Base-by-base conservation (phyloP, 2,329 filamentous ascomycete species). In the Lizonia empirigonia region DNA sequence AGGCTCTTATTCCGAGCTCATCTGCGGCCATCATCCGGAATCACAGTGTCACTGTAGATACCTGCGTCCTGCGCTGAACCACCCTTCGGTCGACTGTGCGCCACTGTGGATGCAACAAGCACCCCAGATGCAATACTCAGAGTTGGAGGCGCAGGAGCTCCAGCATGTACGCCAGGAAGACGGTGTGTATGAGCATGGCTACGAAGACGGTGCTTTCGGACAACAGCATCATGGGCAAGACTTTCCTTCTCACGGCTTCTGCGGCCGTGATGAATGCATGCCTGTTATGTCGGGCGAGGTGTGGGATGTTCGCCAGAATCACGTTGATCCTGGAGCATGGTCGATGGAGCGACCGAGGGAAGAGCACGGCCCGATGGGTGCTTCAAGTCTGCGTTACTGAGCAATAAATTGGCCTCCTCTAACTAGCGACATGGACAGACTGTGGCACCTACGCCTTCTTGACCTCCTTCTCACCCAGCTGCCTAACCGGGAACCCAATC, bases 401-500 rank as follows among this genome's bases (percentile, higher is more conserved):
- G n/a, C 7, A 5, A 29, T 13, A 13, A 13, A 13, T 2, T 29
- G 27, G 8, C 13, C 13, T 30, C 13, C n/a, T 15, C 3, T 5
- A 30, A 15, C 13, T n/a, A 13, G 27, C 6, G 27, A 30, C 13
- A 7, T 30, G 27, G n/a, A 13, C 5, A 7, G 8, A 5, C 13
- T 15, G n/a, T 27, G 10, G 24, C 24, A 26, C 6, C 6, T 26
- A 10, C 24, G 46, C 33, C 33, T 49, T 42, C 20, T 12, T 33
- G 3, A 42, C 47, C 20, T 50, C 39, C 13, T 22, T 18, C 22
- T 39, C 35, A n/a, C 26, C 30, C 8, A 45, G 30, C 30, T 51
- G 40, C n/a, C 41, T 26, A 2, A 51, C 41, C 12, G 48, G 41
- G 12, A 63, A 63, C 6, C 48, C 50, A n/a, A 63, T 33, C 10